These are phyloP conservation scores for Plasmodium gallinaceum DNA, from an alignment of 169 alveolate species.

Conservation along the genomic window DNA sequence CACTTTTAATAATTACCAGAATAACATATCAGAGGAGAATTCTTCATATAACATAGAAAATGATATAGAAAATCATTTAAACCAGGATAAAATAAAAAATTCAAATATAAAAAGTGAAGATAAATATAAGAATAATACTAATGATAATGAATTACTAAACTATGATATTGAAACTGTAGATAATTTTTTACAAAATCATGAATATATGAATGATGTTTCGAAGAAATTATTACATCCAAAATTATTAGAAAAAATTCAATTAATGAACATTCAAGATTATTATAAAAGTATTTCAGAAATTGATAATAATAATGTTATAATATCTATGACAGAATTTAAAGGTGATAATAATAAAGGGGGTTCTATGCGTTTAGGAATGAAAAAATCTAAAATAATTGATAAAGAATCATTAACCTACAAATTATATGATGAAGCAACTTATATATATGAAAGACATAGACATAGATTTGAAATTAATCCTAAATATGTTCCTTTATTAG, in stretches of 20 bases:
- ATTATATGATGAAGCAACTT: conserved; percentile 88
- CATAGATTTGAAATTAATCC: conserved; percentile 96
- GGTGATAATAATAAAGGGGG: conserved; percentile 89
- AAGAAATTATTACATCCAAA: conserved; percentile 26
- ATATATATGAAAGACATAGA: conserved; percentile 94
- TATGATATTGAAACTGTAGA: too few species aligned
- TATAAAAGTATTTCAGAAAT: conserved; percentile 68
- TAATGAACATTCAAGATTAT: conserved; percentile 58
- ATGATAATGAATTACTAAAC: too few species aligned
- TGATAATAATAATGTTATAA: conserved; percentile 76
- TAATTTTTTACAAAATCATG: neutral
- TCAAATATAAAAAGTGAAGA: too few species aligned
- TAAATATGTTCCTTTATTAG: conserved; percentile 87
- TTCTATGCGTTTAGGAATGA: conserved; percentile 96
- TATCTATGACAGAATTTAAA: conserved; percentile 82
- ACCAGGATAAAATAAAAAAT: too few species aligned
- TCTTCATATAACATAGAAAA: too few species aligned
- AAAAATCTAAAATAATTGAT: conserved; percentile 89
- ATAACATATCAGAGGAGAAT: too few species aligned
- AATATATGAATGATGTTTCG: conserved; percentile 53
- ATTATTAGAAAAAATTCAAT: conserved; percentile 57
- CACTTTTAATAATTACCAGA: too few species aligned
- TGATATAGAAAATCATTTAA: too few species aligned
- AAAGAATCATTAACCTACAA: conserved; percentile 91
- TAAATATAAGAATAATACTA: too few species aligned